Base-by-base conservation (phyloP, 352 stramenopile species). In the Globisporangium viniferum region DNA sequence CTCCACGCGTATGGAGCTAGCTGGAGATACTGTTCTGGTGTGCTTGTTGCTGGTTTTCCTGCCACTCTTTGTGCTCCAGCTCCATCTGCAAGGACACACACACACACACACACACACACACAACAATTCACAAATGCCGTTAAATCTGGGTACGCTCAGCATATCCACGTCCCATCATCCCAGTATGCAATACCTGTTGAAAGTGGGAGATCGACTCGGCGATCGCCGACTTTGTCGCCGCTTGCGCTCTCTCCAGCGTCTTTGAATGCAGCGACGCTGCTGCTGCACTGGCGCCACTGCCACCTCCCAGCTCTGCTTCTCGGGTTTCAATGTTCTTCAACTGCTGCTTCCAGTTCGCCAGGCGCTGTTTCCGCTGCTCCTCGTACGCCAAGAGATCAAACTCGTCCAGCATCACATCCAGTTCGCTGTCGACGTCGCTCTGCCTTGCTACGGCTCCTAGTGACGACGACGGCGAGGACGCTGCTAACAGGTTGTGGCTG, bases 261-360 rank as follows among this genome's bases (percentile, higher is more conserved):
- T 64, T 49, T 20, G 66, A 67, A 20, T 68, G 63, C 59, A 74
- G 22, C 68, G 74, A 24, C 31, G 62, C n/a, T 2, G 27, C 64
- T 41, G 56, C 27, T n/a, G 31, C 64, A 14, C 48, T 64, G 5
- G 69, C 63, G 18, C 76, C 59, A 9, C 69, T 24, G 15, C 31
- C 66, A n/a, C 69, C 44, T 7, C 79, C 73, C 8, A 88, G 68
- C 33, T 84, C 77, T 1, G 71, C 67, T 67, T 79, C 80, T 10
- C 73, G 66, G 3, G 73, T 82, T 22, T 86, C 80, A n/a, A 89
- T 62, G 6, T 71, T 62, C 7, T 81, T 80, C 9, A 89, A 66
- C 49, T 88, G 78, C 55, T 79, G 54, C 64, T 84, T 83, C 83
- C 81, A 89, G 56, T 80, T 80, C 24, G 65, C 44, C 66, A 88